Conservation (phyloP, 495 filamentous ascomycete species). For the Talaromyces thailandensis region DNA sequence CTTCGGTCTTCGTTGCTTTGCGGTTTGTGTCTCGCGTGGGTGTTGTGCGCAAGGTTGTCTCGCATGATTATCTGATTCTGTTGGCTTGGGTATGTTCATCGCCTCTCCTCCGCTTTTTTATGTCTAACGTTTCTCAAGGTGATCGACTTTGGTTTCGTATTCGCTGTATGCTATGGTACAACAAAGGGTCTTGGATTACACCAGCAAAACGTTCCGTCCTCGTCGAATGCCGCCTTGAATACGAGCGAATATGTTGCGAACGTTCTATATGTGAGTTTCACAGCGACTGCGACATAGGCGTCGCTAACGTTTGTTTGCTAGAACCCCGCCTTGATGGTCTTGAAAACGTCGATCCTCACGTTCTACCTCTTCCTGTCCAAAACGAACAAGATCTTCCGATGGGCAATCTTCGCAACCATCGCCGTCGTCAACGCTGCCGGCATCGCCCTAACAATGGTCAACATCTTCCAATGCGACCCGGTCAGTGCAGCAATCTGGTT, state of each 20-base stretch:
- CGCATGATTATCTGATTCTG: constrained; percentile 80
- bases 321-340: constrained; percentile 70
- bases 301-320: constrained; percentile 19
- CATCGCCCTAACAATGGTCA: constrained; percentile 69
- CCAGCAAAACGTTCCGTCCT: constrained; percentile 47
- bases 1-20: constrained; percentile 62
- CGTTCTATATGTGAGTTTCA: constrained; percentile 63
- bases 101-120: not conserved
- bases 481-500: constrained; percentile 51
- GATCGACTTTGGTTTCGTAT: constrained; percentile 66
- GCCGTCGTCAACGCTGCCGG: constrained; percentile 70
- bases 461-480: constrained; percentile 84
- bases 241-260: constrained; percentile 73
- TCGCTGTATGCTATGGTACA: constrained; percentile 67
- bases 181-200: constrained; percentile 69
- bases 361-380: constrained; percentile 78
- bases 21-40: constrained; percentile 63
- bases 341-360: constrained; percentile 85
- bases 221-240: constrained; percentile 41
- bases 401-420: constrained; percentile 61
- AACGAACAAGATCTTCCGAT: constrained; percentile 62
- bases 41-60: constrained; percentile 58
- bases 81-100: constrained; percentile 60
- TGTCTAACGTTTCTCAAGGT: constrained; percentile 25
- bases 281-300: constrained; percentile 2